phyloP scores from a whole-genome alignment of 2,329 filamentous ascomycete species.

The Sclerotinia glacialis region DNA sequence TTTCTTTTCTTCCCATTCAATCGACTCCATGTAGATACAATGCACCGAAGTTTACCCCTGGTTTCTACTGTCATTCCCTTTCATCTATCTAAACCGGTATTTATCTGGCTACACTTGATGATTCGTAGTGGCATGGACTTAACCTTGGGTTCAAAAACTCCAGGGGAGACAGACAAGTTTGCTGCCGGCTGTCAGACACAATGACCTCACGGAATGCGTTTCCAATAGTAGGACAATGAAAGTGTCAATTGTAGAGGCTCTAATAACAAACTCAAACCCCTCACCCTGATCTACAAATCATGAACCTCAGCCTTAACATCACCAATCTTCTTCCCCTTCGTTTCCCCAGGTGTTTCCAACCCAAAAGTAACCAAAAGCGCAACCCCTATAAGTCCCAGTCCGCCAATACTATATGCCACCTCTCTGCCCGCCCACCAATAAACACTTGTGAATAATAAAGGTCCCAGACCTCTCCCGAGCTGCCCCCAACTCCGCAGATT shows the following conservation, averaged over 20 bases:
- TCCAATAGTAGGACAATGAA: background rate
- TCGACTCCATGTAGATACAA: background rate
- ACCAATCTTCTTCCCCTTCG: conserved; percentile 34
- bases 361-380: conserved; percentile 66
- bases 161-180: background rate
- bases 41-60: background rate
- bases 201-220: background rate
- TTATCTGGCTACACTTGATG: background rate
- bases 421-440: conserved; percentile 98
- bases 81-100: background rate
- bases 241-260: background rate
- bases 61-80: background rate
- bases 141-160: background rate
- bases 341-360: conserved; percentile 50
- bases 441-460: conserved; percentile 85
- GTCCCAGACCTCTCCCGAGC: conserved; percentile 80
- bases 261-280: background rate
- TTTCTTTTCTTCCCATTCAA: background rate
- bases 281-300: conserved; percentile 24
- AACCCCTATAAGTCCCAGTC: conserved; percentile 75
- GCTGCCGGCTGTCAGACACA: background rate
- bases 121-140: background rate
- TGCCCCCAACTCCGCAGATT: conserved; percentile 81
- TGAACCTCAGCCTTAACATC: conserved; percentile 24
- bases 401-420: conserved; percentile 77